Base-by-base conservation (phyloP, 2,329 filamentous ascomycete species). In the Microascus cirrosus region DNA sequence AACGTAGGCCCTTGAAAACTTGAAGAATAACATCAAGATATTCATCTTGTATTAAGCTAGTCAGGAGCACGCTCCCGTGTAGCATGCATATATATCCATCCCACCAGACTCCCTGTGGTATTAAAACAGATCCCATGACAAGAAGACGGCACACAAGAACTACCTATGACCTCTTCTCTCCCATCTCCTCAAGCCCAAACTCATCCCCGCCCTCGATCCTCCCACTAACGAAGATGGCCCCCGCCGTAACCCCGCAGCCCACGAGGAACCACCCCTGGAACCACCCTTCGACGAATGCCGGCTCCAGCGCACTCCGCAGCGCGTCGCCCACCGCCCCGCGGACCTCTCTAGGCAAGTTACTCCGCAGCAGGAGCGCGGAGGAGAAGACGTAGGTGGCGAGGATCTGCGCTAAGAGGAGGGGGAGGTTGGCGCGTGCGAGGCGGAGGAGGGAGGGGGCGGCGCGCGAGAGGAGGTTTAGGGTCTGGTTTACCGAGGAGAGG, bases 241-340 rank as follows among this genome's bases (percentile, higher is more conserved):
- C 66, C 1, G 79, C 84, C 1, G 90, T 94, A 13, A 79, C 66
- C 0, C 77, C 73, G 61, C 85, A 87, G 5, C 86, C 86, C 2
- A 84, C 68, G 58, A 95, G 70, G 69, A 95, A 95, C 85, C 90
- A 93, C 8, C 83, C 85, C 69, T 95, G 90, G 64, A 95, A 95
- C 90, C 90, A 95, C 34, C 82, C 78, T 65, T 95, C 71, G 11
- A 73, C 76, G 59, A 81, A 79, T 7, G 71, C 71, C 10, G 77
- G 74, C 55, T 73, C 65, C 85, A 95, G 75, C 22, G 87, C 88
- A 55, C 74, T 74, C 51, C 89, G 85, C 34, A 95, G 73, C 1
- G 89, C 89, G 62, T 91, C 87, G 2, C 84, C 85, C 3, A 95
- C 88, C 1, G 87, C 87, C 55, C 83, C 84, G 59, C 89, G 84